phyloP scores from a whole-genome alignment of 495 filamentous ascomycete species.

The Emericellopsis terricola region DNA sequence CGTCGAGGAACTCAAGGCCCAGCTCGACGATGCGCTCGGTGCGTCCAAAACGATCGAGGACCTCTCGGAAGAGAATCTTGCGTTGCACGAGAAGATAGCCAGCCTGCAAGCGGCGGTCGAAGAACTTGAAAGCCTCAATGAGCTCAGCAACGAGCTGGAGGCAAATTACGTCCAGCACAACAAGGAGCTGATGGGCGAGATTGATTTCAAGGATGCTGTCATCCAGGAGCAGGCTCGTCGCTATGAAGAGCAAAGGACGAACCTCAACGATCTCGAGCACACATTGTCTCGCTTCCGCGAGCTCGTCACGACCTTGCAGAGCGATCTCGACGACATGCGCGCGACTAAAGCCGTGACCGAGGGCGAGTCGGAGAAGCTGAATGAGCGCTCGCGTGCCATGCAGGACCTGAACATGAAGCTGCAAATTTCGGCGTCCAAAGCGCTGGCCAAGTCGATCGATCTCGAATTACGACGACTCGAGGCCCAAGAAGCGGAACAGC shows the following conservation, averaged over 20 bases:
- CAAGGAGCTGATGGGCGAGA: constrained; percentile 84
- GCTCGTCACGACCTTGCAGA: constrained; percentile 69
- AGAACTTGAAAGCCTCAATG: constrained; percentile 72
- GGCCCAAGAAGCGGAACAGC: constrained; percentile 74
- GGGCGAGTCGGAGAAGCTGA: constrained; percentile 74
- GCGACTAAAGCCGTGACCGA: constrained; percentile 84
- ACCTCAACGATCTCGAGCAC: constrained; percentile 75
- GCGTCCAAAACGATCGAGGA: constrained; percentile 91
- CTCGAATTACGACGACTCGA: constrained; percentile 76
- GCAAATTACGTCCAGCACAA: constrained; percentile 82
- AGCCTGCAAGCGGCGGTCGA: constrained; percentile 65
- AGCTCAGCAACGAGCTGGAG: constrained; percentile 87
- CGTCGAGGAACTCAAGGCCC: constrained; percentile 74
- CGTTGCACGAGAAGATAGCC: constrained; percentile 63
- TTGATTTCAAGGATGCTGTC: constrained; percentile 63
- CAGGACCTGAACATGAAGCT: constrained; percentile 91
- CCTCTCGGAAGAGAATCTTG: constrained; percentile 68
- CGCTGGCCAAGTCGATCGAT: constrained; percentile 85
- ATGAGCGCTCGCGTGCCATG: constrained; percentile 73
- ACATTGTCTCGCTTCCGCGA: constrained; percentile 76
- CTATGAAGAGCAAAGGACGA: constrained; percentile 46
- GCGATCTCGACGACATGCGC: constrained; percentile 77
- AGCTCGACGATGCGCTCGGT: constrained; percentile 71
- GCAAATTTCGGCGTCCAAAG: constrained; percentile 71
- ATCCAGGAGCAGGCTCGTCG: constrained; percentile 60